These are phyloP conservation scores for Lichtheimia ramosa DNA, from an alignment of 371 early-diverging fungal species.

Conservation along the genomic window DNA sequence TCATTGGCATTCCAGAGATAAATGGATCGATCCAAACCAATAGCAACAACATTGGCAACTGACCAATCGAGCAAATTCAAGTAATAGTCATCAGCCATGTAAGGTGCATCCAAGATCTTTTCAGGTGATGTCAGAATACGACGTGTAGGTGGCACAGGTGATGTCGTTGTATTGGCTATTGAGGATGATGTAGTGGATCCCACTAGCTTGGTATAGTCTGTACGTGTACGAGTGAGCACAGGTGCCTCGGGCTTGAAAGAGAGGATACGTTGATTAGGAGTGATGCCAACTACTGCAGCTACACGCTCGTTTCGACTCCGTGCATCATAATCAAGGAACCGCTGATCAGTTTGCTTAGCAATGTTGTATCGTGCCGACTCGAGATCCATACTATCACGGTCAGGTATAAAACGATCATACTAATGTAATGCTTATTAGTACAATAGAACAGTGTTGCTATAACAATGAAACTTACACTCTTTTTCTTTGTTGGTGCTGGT, in stretches of 20 bases:
- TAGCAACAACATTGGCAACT: constrained; percentile 74
- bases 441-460: too few species aligned
- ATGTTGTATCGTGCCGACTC: constrained; percentile 67
- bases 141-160: constrained; percentile 49
- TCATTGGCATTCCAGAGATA: constrained; percentile 93
- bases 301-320: constrained; percentile 73
- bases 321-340: constrained; percentile 45
- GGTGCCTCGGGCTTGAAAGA: constrained; percentile 75
- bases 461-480: neutral
- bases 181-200: neutral
- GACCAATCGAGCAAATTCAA: constrained; percentile 98
- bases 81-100: constrained; percentile 95
- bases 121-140: constrained; percentile 71
- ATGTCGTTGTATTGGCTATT: constrained; percentile 6
- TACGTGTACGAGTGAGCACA: constrained; percentile 11
- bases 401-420: constrained; percentile 81
- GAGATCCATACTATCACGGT: constrained; percentile 60
- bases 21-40: constrained; percentile 86
- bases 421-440: constrained; percentile 16
- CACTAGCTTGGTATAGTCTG: neutral
- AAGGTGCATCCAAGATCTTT: constrained; percentile 89
- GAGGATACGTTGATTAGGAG: constrained; percentile 70
- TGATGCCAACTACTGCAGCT: constrained; percentile 79
- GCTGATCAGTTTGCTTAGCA: constrained; percentile 24
- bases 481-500: neutral